These are phyloP conservation scores for Globisporangium ultimum DNA, from an alignment of 352 stramenopile species.

Conservation along the genomic window DNA sequence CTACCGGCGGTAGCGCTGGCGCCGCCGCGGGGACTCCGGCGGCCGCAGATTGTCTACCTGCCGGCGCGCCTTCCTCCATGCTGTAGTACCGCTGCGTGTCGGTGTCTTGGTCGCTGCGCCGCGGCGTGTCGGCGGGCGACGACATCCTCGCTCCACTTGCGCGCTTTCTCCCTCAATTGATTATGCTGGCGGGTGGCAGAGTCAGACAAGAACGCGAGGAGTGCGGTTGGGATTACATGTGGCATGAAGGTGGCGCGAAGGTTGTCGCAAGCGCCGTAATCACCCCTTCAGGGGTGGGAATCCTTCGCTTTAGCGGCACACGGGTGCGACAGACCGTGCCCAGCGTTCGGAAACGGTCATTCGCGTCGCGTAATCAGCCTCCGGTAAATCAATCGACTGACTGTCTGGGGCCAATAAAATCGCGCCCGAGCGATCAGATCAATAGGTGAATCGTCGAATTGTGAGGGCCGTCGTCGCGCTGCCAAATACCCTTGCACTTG, in stretches of 20 bases:
- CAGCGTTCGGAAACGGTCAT: not conserved
- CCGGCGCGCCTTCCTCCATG: constrained; percentile 11
- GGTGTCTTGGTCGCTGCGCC: not conserved
- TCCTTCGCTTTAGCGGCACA: not conserved
- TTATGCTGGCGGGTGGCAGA: not conserved
- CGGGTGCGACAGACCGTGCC: not conserved
- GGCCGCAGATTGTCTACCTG: not conserved
- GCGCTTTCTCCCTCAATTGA: not conserved
- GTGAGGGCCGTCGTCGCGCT: too few species aligned
- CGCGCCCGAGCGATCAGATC: too few species aligned
- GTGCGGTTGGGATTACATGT: not conserved
- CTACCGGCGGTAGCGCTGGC: not conserved
- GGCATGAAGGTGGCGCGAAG: constrained; percentile 7
- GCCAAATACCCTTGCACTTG: too few species aligned
- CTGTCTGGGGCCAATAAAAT: not conserved
- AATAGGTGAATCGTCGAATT: too few species aligned
- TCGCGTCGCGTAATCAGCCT: not conserved
- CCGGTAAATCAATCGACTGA: not conserved
- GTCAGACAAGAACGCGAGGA: not conserved
- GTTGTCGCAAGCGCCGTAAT: constrained; percentile 2
- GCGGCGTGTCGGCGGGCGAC: not conserved
- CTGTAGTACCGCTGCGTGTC: constrained; percentile 10
- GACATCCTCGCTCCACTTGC: not conserved
- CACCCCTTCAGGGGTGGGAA: not conserved
- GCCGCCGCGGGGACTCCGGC: constrained; percentile 2